Evolutionary conservation across 345 rosid species (phyloP).

Genomic region (Boechera stricta): DNA sequence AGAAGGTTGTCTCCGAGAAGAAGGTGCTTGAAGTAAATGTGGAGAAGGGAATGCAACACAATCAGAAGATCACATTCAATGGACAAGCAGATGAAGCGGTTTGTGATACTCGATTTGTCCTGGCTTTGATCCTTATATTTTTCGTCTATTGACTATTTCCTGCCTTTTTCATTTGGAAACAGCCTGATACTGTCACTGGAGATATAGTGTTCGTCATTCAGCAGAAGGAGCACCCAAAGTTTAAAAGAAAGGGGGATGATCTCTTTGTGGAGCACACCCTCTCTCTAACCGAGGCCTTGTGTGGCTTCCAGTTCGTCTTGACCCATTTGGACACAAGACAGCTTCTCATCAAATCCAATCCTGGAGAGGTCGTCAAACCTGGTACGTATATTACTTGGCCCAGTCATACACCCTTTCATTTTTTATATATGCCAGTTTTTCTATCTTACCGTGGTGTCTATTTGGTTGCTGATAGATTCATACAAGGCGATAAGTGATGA

Average conservation of each 20-base stretch:
- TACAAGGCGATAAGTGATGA: slow-evolving; percentile 84
- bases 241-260: slow-evolving; percentile 87
- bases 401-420: not conserved
- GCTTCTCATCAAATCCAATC: slow-evolving; percentile 81
- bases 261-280: slow-evolving; percentile 79
- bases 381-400: slow-evolving; percentile 50
- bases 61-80: slow-evolving; percentile 84
- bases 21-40: slow-evolving; percentile 83
- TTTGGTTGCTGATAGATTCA: slow-evolving; percentile 54
- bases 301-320: slow-evolving; percentile 83
- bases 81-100: slow-evolving; percentile 97
- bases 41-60: slow-evolving; percentile 94
- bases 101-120: slow-evolving; percentile 22
- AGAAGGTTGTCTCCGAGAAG: slow-evolving; percentile 81
- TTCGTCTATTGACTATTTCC: not conserved
- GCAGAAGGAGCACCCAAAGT: slow-evolving; percentile 87
- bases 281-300: slow-evolving; percentile 86
- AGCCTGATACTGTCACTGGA: slow-evolving; percentile 91
- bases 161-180: slow-evolving; percentile 42
- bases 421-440: not conserved
- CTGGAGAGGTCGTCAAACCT: slow-evolving; percentile 90
- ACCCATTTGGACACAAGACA: slow-evolving; percentile 87
- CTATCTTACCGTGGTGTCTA: slow-evolving; percentile 4
- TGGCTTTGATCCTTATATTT: not conserved
- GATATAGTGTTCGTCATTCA: slow-evolving; percentile 86